Evolutionary conservation across 1,139 yeast species (phyloP).

Genomic region (Geotrichum restrictum): DNA sequence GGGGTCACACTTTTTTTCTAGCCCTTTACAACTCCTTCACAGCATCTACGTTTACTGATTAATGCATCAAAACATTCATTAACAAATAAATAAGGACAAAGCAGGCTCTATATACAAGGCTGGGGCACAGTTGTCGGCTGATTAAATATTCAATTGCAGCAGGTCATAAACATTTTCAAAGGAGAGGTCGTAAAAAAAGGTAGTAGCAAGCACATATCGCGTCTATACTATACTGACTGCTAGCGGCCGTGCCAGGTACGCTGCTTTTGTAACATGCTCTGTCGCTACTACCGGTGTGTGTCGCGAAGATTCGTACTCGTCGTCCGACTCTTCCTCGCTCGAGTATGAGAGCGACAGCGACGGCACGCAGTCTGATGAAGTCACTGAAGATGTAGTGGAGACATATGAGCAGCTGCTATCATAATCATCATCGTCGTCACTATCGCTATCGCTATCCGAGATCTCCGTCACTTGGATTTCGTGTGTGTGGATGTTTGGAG

Average conservation of each 20-base stretch:
- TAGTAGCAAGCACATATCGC: background rate
- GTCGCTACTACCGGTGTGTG: background rate
- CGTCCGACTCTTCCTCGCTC: constrained; percentile 14
- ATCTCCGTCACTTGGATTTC: constrained; percentile 8
- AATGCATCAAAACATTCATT: too few relatives aligned
- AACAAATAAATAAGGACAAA: too few relatives aligned
- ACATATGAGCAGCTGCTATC: background rate
- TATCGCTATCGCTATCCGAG: constrained; percentile 5
- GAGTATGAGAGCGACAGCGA: constrained; percentile 14
- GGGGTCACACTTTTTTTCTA: too few relatives aligned
- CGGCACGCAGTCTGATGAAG: constrained; percentile 7
- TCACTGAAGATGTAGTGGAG: background rate
- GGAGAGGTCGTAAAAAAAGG: too few relatives aligned
- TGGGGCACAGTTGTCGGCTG: too few relatives aligned
- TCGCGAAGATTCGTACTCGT: constrained; percentile 1
- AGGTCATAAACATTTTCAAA: too few relatives aligned
- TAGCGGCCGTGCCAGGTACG: background rate
- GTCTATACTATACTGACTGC: background rate
- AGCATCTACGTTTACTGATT: too few relatives aligned
- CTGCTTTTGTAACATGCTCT: background rate
- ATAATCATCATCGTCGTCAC: constrained; percentile 4
- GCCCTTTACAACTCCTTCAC: too few relatives aligned
- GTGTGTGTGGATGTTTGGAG: background rate
- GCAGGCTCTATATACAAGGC: too few relatives aligned
- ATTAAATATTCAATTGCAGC: too few relatives aligned